Conservation (phyloP, 2,329 filamentous ascomycete genomes). For the Aureobasidium sp. region DNA sequence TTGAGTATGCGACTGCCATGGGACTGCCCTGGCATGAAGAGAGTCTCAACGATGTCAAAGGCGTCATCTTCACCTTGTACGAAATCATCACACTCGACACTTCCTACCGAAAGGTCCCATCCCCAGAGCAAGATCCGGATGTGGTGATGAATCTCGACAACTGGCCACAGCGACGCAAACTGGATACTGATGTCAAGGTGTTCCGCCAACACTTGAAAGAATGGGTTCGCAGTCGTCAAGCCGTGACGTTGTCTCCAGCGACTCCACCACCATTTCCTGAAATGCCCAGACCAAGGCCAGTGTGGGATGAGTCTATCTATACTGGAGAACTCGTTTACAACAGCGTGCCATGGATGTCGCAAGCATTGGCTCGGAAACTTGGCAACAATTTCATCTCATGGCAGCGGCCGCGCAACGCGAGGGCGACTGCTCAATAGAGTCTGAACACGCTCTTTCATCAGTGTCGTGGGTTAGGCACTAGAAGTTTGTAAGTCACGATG, state of each 20-base stretch:
- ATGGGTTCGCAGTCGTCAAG: neutral
- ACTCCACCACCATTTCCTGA: neutral
- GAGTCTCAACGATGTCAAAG: neutral
- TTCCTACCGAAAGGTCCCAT: neutral
- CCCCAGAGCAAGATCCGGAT: neutral
- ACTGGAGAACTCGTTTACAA: neutral
- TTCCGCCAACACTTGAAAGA: neutral
- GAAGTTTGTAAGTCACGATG: too few species aligned
- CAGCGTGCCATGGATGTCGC: neutral
- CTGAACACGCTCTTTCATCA: too few species aligned
- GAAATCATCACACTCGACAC: conserved; percentile 4
- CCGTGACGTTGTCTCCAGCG: neutral
- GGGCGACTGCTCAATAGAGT: neutral
- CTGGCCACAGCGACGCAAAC: neutral
- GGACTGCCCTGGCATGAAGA: neutral
- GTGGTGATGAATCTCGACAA: neutral
- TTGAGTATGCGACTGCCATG: neutral
- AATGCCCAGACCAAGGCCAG: neutral
- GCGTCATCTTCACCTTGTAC: conserved; percentile 5
- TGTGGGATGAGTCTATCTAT: neutral
- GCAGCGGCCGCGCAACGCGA: neutral
- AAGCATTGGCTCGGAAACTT: neutral
- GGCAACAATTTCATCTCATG: neutral
- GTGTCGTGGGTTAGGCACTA: too few species aligned
- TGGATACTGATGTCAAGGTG: neutral